A percentile compares a stretch with the other conserved stretches of the same genome.
phyloP scores from a whole-genome alignment of 2,329 filamentous ascomycete genomes.

The Fusarium redolens region DNA sequence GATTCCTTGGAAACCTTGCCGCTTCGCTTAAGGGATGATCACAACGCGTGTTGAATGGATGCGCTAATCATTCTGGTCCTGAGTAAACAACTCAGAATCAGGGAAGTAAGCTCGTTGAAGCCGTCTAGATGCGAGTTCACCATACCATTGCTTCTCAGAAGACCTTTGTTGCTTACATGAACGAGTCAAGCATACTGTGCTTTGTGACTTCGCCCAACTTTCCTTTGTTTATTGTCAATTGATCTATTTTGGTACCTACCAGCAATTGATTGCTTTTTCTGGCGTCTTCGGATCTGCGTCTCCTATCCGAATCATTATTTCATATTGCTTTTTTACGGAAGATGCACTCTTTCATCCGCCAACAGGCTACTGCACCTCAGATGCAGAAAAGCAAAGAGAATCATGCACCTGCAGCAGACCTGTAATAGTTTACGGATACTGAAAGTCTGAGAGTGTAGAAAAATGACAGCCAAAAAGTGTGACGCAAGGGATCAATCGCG shows the following conservation, averaged over 20 bases:
- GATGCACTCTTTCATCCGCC: conserved; percentile 7
- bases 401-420: conserved; percentile 9
- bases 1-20: conserved; percentile 26
- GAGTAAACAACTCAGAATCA: conserved; percentile 7
- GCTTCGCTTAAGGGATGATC: conserved; percentile 12
- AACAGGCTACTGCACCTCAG: conserved; percentile 14
- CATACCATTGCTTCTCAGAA: conserved; percentile 25
- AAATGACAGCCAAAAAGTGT: conserved; percentile 13
- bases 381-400: conserved; percentile 16
- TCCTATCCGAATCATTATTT: conserved; percentile 21
- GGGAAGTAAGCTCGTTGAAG: conserved; percentile 2
- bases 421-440: conserved; percentile 6
- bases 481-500: conserved; percentile 41
- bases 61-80: conserved; percentile 25
- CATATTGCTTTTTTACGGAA: conserved; percentile 30
- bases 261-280: conserved; percentile 1
- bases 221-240: conserved; percentile 23
- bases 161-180: not conserved
- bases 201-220: not conserved
- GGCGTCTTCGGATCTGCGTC: not conserved
- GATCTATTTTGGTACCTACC: not conserved
- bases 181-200: conserved; percentile 11
- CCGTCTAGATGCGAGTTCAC: conserved; percentile 16
- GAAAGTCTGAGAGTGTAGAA: conserved; percentile 12
- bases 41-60: conserved; percentile 6